Base-by-base conservation (phyloP, 2,329 filamentous ascomycete genomes). In the Aspergillus sp. region DNA sequence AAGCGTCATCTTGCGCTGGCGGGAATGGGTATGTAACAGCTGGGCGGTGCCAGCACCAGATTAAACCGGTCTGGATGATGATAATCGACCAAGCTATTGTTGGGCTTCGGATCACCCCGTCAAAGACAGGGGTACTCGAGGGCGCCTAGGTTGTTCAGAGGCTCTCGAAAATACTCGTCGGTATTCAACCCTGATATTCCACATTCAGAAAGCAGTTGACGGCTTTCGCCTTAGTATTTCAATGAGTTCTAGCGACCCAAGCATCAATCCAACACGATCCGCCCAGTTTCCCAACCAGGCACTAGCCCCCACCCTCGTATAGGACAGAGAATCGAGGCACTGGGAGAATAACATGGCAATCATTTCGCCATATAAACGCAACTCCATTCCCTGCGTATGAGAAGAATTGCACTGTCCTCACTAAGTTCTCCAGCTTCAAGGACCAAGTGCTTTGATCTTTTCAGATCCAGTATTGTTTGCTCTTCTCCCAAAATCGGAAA, bases 401-500 rank as follows among this genome's bases (percentile, higher is more conserved):
- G 8, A 31, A 31, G 14, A 14, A 27, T 44, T 24, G n/a, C 24
- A 2, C 17, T 43, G 24, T n/a, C 15, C 4, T 15, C 19, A 23
- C 15, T 19, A 31, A 8, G 27, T 8, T 7, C 8, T 6, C n/a
- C 47, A 11, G 15, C 17, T 19, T 59, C 54, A 59, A 19, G 51
- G 27, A 31, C 55, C 57, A 24, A 19, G 14, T 23, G 46, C 41
- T 45, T 49, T 62, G 21, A 37, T 7, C 23, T 56, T 59, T 24
- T 48, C 48, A 17, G 48, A 48, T 33, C 33, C 46, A 17, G 41
- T 39, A 11, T 27, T 31, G 31, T 59, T 55, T 5, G 72, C 72
- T 56, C 73, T 73, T 35, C 52, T 64, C 11, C 75, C 76, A 69
- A 80, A 76, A 48, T 75, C 73, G 54, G 65, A 67, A 57, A 80